Evolutionary conservation across 2,329 filamentous ascomycete genomes (phyloP).

Genomic region (Epichloe glyceriae): DNA sequence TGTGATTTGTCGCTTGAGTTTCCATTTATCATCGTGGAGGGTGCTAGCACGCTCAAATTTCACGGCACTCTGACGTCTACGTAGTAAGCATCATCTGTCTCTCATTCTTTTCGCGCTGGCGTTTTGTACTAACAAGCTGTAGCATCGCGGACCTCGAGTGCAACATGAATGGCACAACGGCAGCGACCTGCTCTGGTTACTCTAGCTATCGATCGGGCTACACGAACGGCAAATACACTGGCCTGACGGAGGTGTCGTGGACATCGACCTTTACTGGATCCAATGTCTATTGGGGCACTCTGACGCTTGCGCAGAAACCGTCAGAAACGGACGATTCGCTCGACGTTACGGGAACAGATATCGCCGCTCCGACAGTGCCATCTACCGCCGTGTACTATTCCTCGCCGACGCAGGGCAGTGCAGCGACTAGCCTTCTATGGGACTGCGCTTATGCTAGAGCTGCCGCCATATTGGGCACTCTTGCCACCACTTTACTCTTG

Average conservation of each 20-base stretch:
- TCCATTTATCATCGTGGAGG: constrained; percentile 34
- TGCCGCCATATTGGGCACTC: neutral
- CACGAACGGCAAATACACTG: constrained; percentile 24
- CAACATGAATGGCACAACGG: constrained; percentile 27
- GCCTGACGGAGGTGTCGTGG: constrained; percentile 31
- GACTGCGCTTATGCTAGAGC: neutral
- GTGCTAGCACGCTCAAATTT: constrained; percentile 30
- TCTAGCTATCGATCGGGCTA: constrained; percentile 30
- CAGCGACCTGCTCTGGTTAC: constrained; percentile 35
- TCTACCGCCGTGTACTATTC: constrained; percentile 6
- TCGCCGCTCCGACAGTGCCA: constrained; percentile 6
- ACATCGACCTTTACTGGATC: constrained; percentile 29
- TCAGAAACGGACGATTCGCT: constrained; percentile 17
- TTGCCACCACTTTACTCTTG: neutral
- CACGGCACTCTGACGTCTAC: constrained; percentile 29
- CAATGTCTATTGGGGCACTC: constrained; percentile 29
- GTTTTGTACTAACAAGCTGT: neutral
- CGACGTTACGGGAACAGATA: constrained; percentile 12
- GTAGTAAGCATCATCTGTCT: constrained; percentile 20
- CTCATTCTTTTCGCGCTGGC: neutral
- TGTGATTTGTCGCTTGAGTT: constrained; percentile 33
- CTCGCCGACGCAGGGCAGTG: constrained; percentile 2
- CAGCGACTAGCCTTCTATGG: neutral
- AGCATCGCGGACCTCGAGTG: constrained; percentile 33
- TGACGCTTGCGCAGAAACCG: constrained; percentile 29